A percentile compares a stretch with the other conserved stretches of the same genome.
These are phyloP conservation scores for Wallacemonas rigidus DNA, from an alignment of 208 protist species.

Conservation along the genomic window DNA sequence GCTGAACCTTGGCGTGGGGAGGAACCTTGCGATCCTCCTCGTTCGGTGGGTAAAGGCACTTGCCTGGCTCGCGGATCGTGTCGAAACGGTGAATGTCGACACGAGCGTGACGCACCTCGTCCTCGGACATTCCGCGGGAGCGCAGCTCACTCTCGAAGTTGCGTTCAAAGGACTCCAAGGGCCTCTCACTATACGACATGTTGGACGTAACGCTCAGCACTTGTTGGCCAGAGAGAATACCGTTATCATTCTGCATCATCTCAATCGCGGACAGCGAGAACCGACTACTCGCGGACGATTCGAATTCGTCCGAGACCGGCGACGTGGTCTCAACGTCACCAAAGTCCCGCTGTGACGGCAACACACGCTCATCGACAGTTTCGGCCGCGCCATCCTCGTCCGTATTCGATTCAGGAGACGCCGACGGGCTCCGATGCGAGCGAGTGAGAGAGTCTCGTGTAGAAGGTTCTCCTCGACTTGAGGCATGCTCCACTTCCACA, in stretches of 20 bases:
- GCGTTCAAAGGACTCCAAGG: conserved; percentile 58
- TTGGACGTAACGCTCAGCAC: conserved; percentile 8
- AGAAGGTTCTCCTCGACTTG: not conserved
- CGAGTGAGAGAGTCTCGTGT: not conserved
- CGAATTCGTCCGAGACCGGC: conserved; percentile 9
- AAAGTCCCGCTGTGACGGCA: conserved; percentile 1
- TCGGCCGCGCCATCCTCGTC: conserved; percentile 15
- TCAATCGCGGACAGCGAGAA: conserved; percentile 27
- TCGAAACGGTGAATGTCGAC: conserved; percentile 70
- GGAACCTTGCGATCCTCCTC: conserved; percentile 42
- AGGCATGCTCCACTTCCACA: not conserved
- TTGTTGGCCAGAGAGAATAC: conserved; percentile 38
- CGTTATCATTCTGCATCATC: conserved; percentile 55
- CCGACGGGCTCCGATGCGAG: not conserved
- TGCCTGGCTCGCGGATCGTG: conserved; percentile 76
- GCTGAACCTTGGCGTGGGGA: conserved; percentile 66
- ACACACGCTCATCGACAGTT: conserved; percentile 1
- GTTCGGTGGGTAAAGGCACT: conserved; percentile 69
- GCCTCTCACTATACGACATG: conserved; percentile 23
- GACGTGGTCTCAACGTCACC: not conserved
- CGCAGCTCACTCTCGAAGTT: conserved; percentile 35
- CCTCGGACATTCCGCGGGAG: conserved; percentile 33
- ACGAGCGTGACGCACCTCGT: conserved; percentile 39
- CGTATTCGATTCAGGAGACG: not conserved
- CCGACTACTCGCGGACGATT: conserved; percentile 21